These are phyloP conservation scores for Malania oleifera DNA, from an alignment of 164 flowering plant genomes.

Conservation along the genomic window DNA sequence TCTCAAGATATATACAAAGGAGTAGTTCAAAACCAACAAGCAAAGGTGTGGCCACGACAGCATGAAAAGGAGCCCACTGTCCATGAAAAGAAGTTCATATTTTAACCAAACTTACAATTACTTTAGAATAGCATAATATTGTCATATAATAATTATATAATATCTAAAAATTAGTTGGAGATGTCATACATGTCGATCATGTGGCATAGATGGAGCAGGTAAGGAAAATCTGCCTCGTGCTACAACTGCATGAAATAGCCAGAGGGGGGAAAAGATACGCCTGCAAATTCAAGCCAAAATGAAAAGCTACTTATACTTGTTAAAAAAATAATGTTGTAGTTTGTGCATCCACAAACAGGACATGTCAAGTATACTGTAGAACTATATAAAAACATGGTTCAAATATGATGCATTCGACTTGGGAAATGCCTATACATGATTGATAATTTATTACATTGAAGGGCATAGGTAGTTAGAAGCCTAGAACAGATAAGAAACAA, in stretches of 20 bases:
- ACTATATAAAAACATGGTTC: too few relatives aligned
- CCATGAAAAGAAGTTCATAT: constrained; percentile 9
- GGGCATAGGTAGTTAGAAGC: too few relatives aligned
- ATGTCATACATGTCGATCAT: constrained; percentile 31
- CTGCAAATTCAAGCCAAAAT: constrained; percentile 18
- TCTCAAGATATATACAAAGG: constrained; percentile 31
- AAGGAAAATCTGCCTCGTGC: constrained; percentile 43
- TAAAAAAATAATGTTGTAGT: too few relatives aligned
- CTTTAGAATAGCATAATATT: not conserved
- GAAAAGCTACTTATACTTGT: too few relatives aligned
- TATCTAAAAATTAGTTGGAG: not conserved
- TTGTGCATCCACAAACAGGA: too few relatives aligned
- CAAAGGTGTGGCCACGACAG: constrained; percentile 36
- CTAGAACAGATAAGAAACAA: too few relatives aligned
- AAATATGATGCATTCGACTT: too few relatives aligned
- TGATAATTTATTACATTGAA: too few relatives aligned
- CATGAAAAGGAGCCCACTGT: constrained; percentile 52
- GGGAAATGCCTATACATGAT: too few relatives aligned
- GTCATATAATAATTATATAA: not conserved
- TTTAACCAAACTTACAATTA: not conserved
- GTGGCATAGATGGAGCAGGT: constrained; percentile 38
- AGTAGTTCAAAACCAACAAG: constrained; percentile 43
- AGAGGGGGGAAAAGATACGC: constrained; percentile 33
- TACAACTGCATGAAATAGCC: constrained; percentile 37
- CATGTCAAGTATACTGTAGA: too few relatives aligned